Conservation (phyloP, 805 yeast species). For the Candida alai region DNA sequence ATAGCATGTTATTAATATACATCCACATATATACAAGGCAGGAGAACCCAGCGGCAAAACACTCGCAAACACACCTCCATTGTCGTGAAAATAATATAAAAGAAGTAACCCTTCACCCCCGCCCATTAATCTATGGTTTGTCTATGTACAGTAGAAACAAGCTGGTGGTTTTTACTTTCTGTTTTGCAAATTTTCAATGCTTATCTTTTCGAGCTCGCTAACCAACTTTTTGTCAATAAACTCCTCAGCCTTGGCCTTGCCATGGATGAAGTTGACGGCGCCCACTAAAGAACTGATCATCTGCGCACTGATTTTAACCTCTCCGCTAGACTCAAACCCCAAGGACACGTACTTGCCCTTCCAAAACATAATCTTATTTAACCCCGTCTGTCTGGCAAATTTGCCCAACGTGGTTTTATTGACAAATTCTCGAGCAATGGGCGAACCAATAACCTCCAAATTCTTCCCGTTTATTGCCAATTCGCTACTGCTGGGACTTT, state of each 20-base stretch:
- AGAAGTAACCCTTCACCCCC: neutral
- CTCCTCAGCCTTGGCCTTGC: constrained; percentile 52
- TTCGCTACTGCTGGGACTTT: constrained; percentile 19
- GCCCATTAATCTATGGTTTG: neutral
- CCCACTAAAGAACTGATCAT: constrained; percentile 63
- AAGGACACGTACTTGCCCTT: constrained; percentile 50
- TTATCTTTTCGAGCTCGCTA: constrained; percentile 8
- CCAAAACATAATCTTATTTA: constrained; percentile 63
- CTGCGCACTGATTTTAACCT: constrained; percentile 50
- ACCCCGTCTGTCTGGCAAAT: constrained; percentile 45
- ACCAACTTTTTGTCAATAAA: constrained; percentile 55
- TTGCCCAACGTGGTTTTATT: constrained; percentile 49
- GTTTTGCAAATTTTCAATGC: neutral
- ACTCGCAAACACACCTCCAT: too few species aligned
- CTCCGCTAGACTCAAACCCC: constrained; percentile 50
- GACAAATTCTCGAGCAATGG: constrained; percentile 46
- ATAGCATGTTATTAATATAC: too few species aligned
- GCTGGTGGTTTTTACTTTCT: neutral
- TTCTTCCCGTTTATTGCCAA: constrained; percentile 44
- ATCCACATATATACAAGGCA: too few species aligned
- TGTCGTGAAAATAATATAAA: too few species aligned
- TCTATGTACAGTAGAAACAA: constrained; percentile 1
- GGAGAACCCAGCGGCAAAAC: neutral
- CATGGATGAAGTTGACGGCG: constrained; percentile 61
- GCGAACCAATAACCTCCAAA: constrained; percentile 59